These are phyloP conservation scores for Acacia confusa DNA, from an alignment of 306 rosid genomes.

Conservation along the genomic window DNA sequence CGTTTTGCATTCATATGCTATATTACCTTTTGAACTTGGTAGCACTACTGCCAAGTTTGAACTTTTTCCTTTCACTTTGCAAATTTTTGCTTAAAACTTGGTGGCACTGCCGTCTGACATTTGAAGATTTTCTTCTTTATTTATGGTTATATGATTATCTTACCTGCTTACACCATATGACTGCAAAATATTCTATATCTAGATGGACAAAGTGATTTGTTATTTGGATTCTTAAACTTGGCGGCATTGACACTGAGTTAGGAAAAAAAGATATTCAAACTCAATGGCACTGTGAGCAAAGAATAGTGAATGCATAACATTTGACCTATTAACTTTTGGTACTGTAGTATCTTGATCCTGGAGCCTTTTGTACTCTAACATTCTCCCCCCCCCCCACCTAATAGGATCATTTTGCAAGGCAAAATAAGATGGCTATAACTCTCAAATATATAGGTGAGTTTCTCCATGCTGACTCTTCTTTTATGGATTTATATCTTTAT, in stretches of 20 bases:
- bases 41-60: too few relatives aligned
- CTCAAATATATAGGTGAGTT: constrained; percentile 82
- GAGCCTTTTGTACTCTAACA: constrained; percentile 19
- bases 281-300: background rate
- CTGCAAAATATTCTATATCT: background rate
- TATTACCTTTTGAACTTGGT: too few relatives aligned
- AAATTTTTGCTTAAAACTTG: too few relatives aligned
- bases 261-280: background rate
- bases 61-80: too few relatives aligned
- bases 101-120: too few relatives aligned
- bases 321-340: background rate
- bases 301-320: background rate
- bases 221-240: background rate
- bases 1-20: too few relatives aligned
- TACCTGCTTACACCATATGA: background rate
- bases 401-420: constrained; percentile 67
- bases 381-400: background rate
- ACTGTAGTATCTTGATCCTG: background rate
- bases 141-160: background rate
- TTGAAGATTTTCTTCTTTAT: background rate
- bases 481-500: constrained; percentile 22
- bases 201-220: background rate
- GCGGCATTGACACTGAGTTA: background rate
- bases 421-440: constrained; percentile 51
- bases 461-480: constrained; percentile 13